These are phyloP conservation scores for Marasmius fiardii DNA, from an alignment of 1,284 basidiomycete genomes.

Conservation along the genomic window DNA sequence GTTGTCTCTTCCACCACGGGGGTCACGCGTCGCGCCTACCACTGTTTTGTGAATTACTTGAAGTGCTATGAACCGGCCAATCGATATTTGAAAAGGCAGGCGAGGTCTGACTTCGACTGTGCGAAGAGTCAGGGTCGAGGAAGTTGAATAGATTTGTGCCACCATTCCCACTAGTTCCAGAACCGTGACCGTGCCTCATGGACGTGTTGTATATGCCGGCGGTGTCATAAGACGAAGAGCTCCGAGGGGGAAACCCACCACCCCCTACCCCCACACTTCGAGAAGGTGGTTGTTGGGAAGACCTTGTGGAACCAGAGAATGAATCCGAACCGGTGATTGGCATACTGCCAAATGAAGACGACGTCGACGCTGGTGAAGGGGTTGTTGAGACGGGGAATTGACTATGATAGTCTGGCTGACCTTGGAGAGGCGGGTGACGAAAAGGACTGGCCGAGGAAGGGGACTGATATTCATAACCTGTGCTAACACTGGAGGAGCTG, in stretches of 20 bases:
- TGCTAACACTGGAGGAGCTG: not conserved
- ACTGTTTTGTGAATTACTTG: not conserved
- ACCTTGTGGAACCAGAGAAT: not conserved
- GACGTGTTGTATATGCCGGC: conserved; percentile 6
- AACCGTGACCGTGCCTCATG: conserved; percentile 4
- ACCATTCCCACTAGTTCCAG: not conserved
- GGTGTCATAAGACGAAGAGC: conserved; percentile 6
- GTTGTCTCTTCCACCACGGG: not conserved
- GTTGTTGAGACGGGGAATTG: not conserved
- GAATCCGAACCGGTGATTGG: not conserved
- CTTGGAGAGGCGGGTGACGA: not conserved
- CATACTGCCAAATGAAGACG: not conserved
- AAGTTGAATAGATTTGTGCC: conserved; percentile 10
- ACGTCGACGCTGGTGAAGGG: not conserved
- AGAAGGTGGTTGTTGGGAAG: not conserved
- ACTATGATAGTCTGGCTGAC: not conserved
- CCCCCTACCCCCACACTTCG: not conserved
- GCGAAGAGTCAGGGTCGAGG: conserved; percentile 7
- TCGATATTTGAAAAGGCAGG: conserved; percentile 2
- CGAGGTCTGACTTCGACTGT: not conserved
- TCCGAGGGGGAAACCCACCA: not conserved
- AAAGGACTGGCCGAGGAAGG: not conserved
- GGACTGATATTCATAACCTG: not conserved
- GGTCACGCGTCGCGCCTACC: not conserved
- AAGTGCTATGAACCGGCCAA: conserved; percentile 8